phyloP scores from a whole-genome alignment of 805 yeast species.

The Wickerhamomyces bovis region DNA sequence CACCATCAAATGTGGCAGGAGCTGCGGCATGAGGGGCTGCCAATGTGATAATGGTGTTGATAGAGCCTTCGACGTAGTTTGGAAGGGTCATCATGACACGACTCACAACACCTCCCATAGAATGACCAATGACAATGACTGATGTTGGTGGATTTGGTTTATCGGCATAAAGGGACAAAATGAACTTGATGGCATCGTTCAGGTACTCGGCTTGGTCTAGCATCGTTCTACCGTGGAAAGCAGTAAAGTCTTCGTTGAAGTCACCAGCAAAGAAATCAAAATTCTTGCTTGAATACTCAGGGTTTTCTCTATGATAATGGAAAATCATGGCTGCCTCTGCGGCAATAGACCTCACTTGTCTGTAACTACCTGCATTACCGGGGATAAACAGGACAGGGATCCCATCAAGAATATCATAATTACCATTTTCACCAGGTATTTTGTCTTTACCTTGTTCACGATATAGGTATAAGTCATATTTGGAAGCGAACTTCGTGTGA shows the following conservation, averaged over 20 bases:
- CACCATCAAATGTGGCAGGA: slow-evolving; percentile 92
- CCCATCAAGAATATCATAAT: slow-evolving; percentile 40
- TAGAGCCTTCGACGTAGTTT: slow-evolving; percentile 63
- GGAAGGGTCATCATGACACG: slow-evolving; percentile 77
- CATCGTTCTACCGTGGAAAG: slow-evolving; percentile 91
- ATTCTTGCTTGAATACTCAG: slow-evolving; percentile 31
- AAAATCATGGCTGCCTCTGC: slow-evolving; percentile 62
- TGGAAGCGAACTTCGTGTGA: slow-evolving; percentile 65
- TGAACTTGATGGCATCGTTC: slow-evolving; percentile 80
- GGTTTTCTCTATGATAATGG: slow-evolving; percentile 37
- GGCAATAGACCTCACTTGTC: slow-evolving; percentile 89
- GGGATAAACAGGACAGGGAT: slow-evolving; percentile 91
- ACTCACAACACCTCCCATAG: slow-evolving; percentile 97
- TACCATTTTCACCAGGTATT: slow-evolving; percentile 39
- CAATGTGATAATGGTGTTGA: slow-evolving; percentile 78
- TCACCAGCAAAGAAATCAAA: slow-evolving; percentile 89
- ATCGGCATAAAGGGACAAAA: slow-evolving; percentile 55
- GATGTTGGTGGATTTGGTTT: slow-evolving; percentile 47
- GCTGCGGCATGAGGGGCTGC: slow-evolving; percentile 92
- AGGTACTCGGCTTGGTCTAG: slow-evolving; percentile 89
- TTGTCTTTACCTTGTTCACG: slow-evolving; percentile 72
- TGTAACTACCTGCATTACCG: slow-evolving; percentile 94
- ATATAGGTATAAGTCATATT: slow-evolving; percentile 80
- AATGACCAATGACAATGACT: slow-evolving; percentile 80
- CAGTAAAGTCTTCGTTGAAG: slow-evolving; percentile 93